Base-by-base conservation (phyloP, 2,329 filamentous ascomycete genomes). In the Ophiostoma ips region DNA sequence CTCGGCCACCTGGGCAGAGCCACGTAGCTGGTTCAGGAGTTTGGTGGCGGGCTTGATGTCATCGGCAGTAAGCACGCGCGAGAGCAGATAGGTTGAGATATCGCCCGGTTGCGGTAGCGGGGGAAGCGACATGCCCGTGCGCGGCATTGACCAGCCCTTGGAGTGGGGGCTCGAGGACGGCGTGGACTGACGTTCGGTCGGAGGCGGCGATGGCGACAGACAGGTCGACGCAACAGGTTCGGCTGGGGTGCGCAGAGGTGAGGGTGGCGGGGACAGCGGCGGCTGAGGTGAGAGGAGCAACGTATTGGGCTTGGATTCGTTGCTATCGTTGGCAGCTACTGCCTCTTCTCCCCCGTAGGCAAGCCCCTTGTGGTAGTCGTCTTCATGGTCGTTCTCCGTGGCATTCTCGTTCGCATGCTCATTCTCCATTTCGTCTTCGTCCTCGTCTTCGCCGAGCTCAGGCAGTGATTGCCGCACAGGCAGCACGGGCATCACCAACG, bases 11-110 rank as follows among this genome's bases (percentile, higher is more conserved):
- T 89, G 87, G 1, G 74, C 74, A 2, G 71, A 67, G 11, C 88
- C 88, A 54, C 84, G 82, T 1, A 92, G 75, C 34, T 80, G 80
- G 62, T 94, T 89, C n/a, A 96, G 72, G 7, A 98, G 76, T 49
- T 84, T 82, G 34, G 84, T 83, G 0, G 92, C 87, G 0, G 90
- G 86, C 64, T 95, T 95, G 70, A 98, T 92, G 62, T 96, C 92
- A 66, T 98, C 92, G 9, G 92, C 87, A 0, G 87, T 95, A 44
- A 98, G 74, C 12, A 96, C 90, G 57, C 94, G 89, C 33, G 84
- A 83, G 21, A 94, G 78, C 5, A 98, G 77, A 64, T 94, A 98
- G 41, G 78, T 79, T 47, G 86, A 87, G 52, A 95, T 89, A 58
- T 95, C 87, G 48, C 81, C 76, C 1, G 83, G 77, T 51, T 83